phyloP scores from a whole-genome alignment of 768 basidiomycete species.

The Rhodotorula paludigena region DNA sequence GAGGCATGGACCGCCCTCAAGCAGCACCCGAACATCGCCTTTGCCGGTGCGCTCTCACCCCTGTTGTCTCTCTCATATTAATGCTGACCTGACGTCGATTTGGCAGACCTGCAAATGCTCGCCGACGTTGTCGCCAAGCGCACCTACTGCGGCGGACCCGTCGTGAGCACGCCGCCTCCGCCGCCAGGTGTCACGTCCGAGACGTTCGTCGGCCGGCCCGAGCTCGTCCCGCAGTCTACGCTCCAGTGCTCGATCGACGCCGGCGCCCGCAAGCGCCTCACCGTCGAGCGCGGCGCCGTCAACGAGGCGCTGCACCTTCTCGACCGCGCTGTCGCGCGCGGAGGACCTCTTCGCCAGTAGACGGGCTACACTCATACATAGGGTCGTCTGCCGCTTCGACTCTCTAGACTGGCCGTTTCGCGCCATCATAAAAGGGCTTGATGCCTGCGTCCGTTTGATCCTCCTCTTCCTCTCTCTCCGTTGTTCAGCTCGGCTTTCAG shows the following conservation, averaged over 20 bases:
- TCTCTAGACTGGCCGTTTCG: no score
- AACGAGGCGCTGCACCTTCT: conserved; percentile 42
- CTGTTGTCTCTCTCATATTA: no score
- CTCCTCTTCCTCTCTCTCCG: no score
- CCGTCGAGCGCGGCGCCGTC: conserved; percentile 42
- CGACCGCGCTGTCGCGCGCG: conserved; percentile 29
- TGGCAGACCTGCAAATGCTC: conserved; percentile 64
- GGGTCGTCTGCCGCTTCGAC: no score
- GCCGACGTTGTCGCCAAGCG: conserved; percentile 84
- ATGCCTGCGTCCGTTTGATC: no score
- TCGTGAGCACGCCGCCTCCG: conserved; percentile 4
- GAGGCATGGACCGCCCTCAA: conserved; percentile 77
- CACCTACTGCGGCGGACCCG: conserved; percentile 68
- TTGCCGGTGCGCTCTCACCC: conserved; percentile 51
- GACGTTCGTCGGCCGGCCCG: conserved; percentile 3
- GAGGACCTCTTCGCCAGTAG: conserved; percentile 11
- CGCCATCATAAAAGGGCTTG: neutral
- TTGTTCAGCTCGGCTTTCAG: neutral
- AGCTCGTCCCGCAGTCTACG: conserved; percentile 18
- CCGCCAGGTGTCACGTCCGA: neutral
- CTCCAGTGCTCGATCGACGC: conserved; percentile 32
- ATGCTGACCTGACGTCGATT: neutral
- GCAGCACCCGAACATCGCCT: conserved; percentile 79
- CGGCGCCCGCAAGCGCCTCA: conserved; percentile 30
- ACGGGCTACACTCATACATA: no score